Conservation (phyloP, 768 basidiomycete genomes). For the Lentinula lateritia region DNA sequence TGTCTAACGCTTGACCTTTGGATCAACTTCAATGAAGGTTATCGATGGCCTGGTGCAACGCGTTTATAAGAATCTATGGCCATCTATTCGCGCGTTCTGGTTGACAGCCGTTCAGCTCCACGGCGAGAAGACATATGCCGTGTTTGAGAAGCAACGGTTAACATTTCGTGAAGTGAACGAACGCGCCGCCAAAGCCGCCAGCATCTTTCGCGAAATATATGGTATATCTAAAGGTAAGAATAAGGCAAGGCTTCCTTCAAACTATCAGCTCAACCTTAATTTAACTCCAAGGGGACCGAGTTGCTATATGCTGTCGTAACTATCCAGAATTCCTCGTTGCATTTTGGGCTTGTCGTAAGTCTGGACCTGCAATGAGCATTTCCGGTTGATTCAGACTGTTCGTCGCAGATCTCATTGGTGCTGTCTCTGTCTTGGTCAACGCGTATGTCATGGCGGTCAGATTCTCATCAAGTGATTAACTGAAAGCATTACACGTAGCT, state of each 20-base stretch:
- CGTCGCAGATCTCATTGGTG: conserved; percentile 38
- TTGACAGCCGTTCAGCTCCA: conserved; percentile 28
- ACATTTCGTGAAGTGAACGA: conserved; percentile 35
- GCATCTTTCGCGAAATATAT: conserved; percentile 33
- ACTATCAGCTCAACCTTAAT: not conserved
- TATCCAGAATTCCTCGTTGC: conserved; percentile 38
- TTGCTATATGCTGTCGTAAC: conserved; percentile 45
- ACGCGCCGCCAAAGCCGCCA: conserved; percentile 30
- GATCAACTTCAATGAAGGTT: conserved; percentile 14
- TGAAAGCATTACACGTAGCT: conserved; percentile 15
- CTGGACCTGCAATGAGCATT: not conserved
- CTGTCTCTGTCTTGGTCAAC: conserved; percentile 41
- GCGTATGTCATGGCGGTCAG: conserved; percentile 24
- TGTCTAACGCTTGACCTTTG: not conserved
- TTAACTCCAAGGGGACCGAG: conserved; percentile 28
- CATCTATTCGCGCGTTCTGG: conserved; percentile 43
- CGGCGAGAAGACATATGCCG: conserved; percentile 35
- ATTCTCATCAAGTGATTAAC: not conserved
- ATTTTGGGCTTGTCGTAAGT: conserved; percentile 45
- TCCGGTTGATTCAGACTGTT: conserved; percentile 3
- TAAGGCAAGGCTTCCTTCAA: not conserved
- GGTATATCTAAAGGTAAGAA: conserved; percentile 39
- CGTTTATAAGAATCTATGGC: conserved; percentile 49
- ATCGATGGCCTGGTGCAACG: conserved; percentile 40
- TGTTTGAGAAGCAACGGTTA: conserved; percentile 42